phyloP scores from a whole-genome alignment of 768 basidiomycete species.

The Lactarius indigo region DNA sequence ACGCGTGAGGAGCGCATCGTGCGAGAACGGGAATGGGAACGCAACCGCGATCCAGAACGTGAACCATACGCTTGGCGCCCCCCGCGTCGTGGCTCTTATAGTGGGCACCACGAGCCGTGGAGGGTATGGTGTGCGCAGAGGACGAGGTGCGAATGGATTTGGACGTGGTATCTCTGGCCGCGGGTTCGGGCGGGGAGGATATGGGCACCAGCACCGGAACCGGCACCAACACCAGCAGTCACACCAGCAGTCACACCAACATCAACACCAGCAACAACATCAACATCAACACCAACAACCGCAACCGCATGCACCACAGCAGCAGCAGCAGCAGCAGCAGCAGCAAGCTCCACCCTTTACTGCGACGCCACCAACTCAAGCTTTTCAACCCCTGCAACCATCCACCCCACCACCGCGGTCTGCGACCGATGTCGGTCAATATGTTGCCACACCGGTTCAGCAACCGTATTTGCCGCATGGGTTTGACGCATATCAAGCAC shows the following conservation, averaged over 20 bases:
- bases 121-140: constrained; percentile 23
- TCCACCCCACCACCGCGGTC: constrained; percentile 13
- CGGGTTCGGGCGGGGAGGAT: constrained; percentile 19
- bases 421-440: constrained; percentile 26
- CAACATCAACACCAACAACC: constrained; percentile 10
- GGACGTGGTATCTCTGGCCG: constrained; percentile 29
- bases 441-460: constrained; percentile 14
- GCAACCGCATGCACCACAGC: constrained; percentile 2
- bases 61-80: constrained; percentile 29
- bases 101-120: constrained; percentile 24
- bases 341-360: constrained; percentile 16
- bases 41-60: constrained; percentile 28
- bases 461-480: constrained; percentile 20
- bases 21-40: constrained; percentile 32
- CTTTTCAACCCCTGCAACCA: constrained; percentile 28
- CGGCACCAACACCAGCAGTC: constrained; percentile 5
- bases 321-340: not conserved
- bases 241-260: not conserved
- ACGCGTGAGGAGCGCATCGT: constrained; percentile 31
- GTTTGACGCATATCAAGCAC: constrained; percentile 32
- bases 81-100: constrained; percentile 35
- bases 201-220: constrained; percentile 3
- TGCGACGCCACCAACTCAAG: constrained; percentile 22
- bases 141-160: constrained; percentile 29
- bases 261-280: constrained; percentile 6